These are phyloP conservation scores for Avena insularis DNA, from an alignment of 176 grass and related monocot species.

Conservation along the genomic window DNA sequence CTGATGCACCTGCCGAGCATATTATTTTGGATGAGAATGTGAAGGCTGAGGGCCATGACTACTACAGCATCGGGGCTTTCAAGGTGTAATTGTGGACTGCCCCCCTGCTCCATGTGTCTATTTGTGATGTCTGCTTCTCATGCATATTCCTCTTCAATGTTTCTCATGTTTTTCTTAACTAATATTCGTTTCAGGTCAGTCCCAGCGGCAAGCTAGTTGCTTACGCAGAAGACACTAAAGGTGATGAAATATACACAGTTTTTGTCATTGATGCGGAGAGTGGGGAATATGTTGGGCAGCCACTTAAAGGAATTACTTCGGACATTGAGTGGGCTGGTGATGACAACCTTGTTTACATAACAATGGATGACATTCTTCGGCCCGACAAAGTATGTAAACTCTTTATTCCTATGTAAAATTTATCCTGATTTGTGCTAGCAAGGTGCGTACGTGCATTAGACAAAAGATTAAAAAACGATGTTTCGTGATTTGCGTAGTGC, in stretches of 20 bases:
- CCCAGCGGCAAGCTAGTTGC: constrained; percentile 82
- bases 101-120: neutral
- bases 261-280: constrained; percentile 75
- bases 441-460: neutral
- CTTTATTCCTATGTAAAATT: constrained; percentile 21
- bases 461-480: neutral
- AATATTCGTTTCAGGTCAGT: constrained; percentile 65
- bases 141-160: neutral
- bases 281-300: constrained; percentile 62
- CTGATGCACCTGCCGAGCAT: constrained; percentile 73
- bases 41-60: constrained; percentile 68
- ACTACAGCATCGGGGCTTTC: constrained; percentile 82
- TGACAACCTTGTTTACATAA: constrained; percentile 78
- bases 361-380: constrained; percentile 87
- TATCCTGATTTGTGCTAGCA: neutral
- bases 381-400: constrained; percentile 77
- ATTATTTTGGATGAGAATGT: constrained; percentile 94
- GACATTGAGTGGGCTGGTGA: constrained; percentile 84
- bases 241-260: constrained; percentile 90
- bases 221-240: constrained; percentile 92
- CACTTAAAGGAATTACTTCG: constrained; percentile 73
- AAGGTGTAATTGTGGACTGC: constrained; percentile 46
- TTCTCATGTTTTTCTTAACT: constrained; percentile 1
- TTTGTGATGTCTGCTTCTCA: neutral
- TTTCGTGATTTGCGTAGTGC: neutral